Conservation (phyloP, 352 stramenopile genomes). For the Pythium chondricola region DNA sequence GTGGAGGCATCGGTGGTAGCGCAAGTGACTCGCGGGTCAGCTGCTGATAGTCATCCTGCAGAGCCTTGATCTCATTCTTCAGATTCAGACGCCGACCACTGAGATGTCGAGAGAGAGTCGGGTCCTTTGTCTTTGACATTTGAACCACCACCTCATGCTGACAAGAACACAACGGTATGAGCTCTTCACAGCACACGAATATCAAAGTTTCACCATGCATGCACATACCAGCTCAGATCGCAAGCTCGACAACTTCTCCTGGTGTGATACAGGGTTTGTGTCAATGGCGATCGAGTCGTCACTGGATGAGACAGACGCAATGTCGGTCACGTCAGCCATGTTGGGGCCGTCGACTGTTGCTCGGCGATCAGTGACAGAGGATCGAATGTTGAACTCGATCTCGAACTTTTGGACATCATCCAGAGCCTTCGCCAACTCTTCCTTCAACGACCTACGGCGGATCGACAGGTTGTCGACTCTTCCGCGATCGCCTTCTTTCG, state of each 20-base stretch:
- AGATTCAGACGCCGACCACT: conserved; percentile 49
- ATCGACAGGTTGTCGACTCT: conserved; percentile 59
- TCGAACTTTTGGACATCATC: conserved; percentile 75
- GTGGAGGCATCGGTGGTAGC: conserved; percentile 11
- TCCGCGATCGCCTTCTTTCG: conserved; percentile 44
- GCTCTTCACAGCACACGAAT: background rate
- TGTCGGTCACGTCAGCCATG: too few species aligned
- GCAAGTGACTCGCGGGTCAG: conserved; percentile 21
- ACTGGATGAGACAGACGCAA: too few species aligned
- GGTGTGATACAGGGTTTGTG: too few species aligned
- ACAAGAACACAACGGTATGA: background rate
- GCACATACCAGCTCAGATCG: conserved; percentile 12
- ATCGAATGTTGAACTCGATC: conserved; percentile 44
- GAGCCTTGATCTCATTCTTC: conserved; percentile 68
- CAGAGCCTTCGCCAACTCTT: conserved; percentile 57
- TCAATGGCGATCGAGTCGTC: too few species aligned
- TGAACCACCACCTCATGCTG: conserved; percentile 64
- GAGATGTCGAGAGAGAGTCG: conserved; percentile 34
- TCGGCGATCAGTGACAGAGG: conserved; percentile 23
- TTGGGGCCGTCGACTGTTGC: conserved; percentile 7
- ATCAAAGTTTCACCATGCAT: background rate
- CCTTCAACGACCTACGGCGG: conserved; percentile 50
- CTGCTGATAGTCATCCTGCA: conserved; percentile 44
- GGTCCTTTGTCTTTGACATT: conserved; percentile 56
- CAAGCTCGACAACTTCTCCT: conserved; percentile 9